Percentiles rank a stretch among this genome's conserved stretches.
Evolutionary conservation across 805 yeast species (phyloP).

Genomic region (Limtongia smithiae): DNA sequence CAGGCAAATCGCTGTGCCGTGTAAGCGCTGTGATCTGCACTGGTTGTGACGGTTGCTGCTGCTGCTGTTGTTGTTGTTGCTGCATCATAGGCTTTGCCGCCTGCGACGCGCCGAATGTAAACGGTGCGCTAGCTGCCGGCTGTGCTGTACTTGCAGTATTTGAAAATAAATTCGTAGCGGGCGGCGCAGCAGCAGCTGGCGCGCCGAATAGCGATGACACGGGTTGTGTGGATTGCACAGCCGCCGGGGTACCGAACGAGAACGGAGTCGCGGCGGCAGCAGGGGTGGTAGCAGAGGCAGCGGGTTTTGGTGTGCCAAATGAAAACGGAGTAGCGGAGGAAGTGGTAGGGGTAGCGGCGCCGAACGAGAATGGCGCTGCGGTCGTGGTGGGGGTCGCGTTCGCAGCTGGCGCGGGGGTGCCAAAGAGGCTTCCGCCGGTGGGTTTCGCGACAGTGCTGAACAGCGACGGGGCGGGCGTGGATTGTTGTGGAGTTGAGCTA

Average conservation of each 20-base stretch:
- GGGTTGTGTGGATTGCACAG: no score
- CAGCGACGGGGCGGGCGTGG: constrained; percentile 5
- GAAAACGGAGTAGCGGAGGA: background rate
- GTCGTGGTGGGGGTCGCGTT: no score
- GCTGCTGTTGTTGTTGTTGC: constrained; percentile 1
- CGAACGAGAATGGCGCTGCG: no score
- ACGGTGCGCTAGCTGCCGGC: background rate
- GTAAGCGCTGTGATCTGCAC: constrained; percentile 50
- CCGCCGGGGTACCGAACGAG: background rate
- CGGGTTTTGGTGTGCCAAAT: background rate
- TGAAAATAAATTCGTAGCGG: no score
- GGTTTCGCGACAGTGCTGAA: constrained; percentile 16
- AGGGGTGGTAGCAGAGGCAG: background rate
- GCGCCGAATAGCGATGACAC: constrained; percentile 4
- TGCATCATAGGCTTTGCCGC: constrained; percentile 5
- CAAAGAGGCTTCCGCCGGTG: constrained; percentile 8
- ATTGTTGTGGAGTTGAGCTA: constrained; percentile 11
- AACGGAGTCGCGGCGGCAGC: background rate
- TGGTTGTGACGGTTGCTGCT: constrained; percentile 1
- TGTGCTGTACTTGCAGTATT: background rate
- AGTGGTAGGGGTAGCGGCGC: background rate
- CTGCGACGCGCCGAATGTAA: constrained; percentile 1
- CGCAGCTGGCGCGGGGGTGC: constrained; percentile 4
- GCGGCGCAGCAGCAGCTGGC: background rate
- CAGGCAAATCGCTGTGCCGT: constrained; percentile 57